phyloP scores from a whole-genome alignment of 345 rosid species.

The Barbarea vulgaris region DNA sequence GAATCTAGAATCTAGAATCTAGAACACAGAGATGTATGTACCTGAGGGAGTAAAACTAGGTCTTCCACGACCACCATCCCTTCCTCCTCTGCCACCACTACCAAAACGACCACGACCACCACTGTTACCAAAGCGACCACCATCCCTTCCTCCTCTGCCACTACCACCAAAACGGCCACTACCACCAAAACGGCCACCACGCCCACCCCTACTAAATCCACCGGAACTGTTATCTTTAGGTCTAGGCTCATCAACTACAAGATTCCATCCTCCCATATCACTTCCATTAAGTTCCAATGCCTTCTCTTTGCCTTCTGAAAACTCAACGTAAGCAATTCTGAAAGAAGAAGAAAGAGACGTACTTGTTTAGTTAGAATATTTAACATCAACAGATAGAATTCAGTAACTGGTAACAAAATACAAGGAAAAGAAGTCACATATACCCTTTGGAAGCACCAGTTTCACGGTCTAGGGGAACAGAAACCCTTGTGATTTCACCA shows the following conservation, averaged over 20 bases:
- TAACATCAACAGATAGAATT: background rate
- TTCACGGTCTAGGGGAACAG: slow-evolving; percentile 69
- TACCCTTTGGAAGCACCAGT: slow-evolving; percentile 76
- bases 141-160: slow-evolving; percentile 43
- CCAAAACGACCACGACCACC: slow-evolving; percentile 40
- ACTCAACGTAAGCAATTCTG: slow-evolving; percentile 80
- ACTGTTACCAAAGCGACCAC: slow-evolving; percentile 44
- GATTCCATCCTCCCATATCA: slow-evolving; percentile 48
- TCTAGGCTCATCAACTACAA: slow-evolving; percentile 73
- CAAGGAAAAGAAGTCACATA: slow-evolving; percentile 16
- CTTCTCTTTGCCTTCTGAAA: slow-evolving; percentile 53
- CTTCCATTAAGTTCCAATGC: slow-evolving; percentile 66
- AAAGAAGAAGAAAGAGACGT: background rate
- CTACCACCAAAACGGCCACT: slow-evolving; percentile 43
- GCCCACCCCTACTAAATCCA: background rate
- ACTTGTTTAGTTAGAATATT: background rate
- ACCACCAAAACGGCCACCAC: slow-evolving; percentile 16
- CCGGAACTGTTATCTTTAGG: slow-evolving; percentile 48
- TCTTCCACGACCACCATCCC: slow-evolving; percentile 46
- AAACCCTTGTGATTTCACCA: slow-evolving; percentile 64
- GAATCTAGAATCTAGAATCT: slow-evolving; percentile 3
- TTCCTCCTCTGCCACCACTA: slow-evolving; percentile 42
- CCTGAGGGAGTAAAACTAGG: slow-evolving; percentile 44
- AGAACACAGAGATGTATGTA: background rate
- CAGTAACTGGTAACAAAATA: background rate